Conservation (phyloP, 139 green algal genomes). For the Chlorella sorokiniana region DNA sequence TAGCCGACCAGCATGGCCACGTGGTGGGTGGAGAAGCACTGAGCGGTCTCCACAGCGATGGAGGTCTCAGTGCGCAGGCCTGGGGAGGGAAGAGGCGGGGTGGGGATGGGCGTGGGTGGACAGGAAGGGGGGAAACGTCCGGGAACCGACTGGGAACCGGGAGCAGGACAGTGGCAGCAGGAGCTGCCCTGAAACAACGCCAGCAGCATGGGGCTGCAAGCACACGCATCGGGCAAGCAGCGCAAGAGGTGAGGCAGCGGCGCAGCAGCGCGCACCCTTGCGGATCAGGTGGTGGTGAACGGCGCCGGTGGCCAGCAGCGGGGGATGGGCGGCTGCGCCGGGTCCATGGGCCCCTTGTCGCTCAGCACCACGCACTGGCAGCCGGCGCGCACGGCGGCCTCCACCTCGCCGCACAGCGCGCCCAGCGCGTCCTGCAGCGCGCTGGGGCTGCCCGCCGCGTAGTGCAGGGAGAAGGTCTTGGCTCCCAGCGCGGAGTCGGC, state of each 20-base stretch:
- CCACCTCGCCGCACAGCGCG: conserved; percentile 47
- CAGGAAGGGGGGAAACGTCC: not conserved
- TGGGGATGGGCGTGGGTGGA: not conserved
- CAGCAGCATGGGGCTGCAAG: not conserved
- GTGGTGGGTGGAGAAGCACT: conserved; percentile 91
- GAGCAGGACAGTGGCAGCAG: not conserved
- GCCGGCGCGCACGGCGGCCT: conserved; percentile 85
- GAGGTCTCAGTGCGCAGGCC: conserved; percentile 87
- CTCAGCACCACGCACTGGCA: conserved; percentile 79
- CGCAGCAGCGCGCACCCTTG: conserved; percentile 32
- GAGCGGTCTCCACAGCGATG: conserved; percentile 94
- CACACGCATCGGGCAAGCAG: not conserved
- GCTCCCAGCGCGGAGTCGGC: conserved; percentile 59
- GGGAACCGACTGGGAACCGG: not conserved
- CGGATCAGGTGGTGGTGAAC: conserved; percentile 99
- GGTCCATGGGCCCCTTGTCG: conserved; percentile 61
- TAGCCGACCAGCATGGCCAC: conserved; percentile 94
- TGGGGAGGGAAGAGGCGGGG: not conserved
- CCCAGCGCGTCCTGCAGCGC: conserved; percentile 11
- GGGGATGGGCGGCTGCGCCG: conserved; percentile 81
- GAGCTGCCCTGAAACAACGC: too few species aligned
- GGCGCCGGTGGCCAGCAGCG: conserved; percentile 90
- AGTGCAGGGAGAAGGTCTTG: conserved; percentile 41
- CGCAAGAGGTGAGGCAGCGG: not conserved
- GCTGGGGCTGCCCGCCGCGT: conserved; percentile 5